phyloP scores from a whole-genome alignment of 306 rosid genomes.

The Albizia julibrissin region DNA sequence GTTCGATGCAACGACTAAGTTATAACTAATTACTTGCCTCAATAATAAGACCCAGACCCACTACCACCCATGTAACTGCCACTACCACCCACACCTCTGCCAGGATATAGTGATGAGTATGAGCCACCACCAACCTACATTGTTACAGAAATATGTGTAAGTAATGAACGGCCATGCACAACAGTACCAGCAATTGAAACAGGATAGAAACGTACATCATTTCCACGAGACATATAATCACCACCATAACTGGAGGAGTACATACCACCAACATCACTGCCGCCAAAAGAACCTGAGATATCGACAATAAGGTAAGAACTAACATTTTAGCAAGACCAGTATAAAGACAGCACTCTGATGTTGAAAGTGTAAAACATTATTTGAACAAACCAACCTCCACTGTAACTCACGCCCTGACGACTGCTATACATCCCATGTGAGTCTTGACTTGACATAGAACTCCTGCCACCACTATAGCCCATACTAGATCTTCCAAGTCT shows the following conservation, averaged over 20 bases:
- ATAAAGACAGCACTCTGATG: neutral
- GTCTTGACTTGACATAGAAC: conserved; percentile 66
- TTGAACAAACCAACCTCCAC: conserved; percentile 51
- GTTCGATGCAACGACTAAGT: neutral
- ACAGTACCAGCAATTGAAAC: conserved; percentile 12
- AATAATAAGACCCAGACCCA: conserved; percentile 86
- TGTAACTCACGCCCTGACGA: conserved; percentile 61
- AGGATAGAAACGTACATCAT: conserved; percentile 64
- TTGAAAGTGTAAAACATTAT: conserved; percentile 27
- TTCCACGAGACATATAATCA: conserved; percentile 74
- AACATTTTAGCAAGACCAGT: neutral
- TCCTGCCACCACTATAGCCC: conserved; percentile 74
- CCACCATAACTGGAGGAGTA: conserved; percentile 88
- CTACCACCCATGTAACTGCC: conserved; percentile 79
- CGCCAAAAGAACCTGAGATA: conserved; percentile 69
- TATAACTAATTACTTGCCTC: conserved; percentile 53
- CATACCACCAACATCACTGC: conserved; percentile 66
- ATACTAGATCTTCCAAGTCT: conserved; percentile 77
- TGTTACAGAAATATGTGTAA: conserved; percentile 1
- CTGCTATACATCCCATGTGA: conserved; percentile 74
- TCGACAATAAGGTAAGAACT: conserved; percentile 12
- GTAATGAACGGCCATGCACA: conserved; percentile 6
- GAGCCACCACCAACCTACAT: conserved; percentile 79
- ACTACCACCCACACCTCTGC: conserved; percentile 76
- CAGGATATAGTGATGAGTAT: conserved; percentile 73